Evolutionary conservation across 352 stramenopile species (phyloP), one percentile per base, ranked within the genome.

Genomic region (Phytopythium montanum): DNA sequence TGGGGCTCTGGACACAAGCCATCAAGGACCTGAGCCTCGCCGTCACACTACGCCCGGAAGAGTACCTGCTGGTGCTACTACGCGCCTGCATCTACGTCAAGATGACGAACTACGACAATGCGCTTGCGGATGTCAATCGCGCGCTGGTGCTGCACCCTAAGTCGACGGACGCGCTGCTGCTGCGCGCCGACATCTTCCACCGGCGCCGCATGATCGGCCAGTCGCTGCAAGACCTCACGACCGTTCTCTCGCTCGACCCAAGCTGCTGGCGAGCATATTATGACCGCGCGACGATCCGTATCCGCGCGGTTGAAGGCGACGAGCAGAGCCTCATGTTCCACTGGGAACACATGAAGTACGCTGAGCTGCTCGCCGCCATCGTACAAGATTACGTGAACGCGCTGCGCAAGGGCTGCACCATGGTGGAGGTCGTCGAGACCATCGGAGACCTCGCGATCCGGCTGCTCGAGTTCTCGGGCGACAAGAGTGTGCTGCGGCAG

Each of bases 181-280:
- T 93, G 1, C 81, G 83, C 4, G 80, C 83, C 0, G 78, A 88
- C 39, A 81, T 93, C 23, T 87, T 79, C 33, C 70, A 87, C 42
- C 75, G 77, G 3, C 62, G 77, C 39, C 65, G 69, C 34, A 65
- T 68, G 3, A 75, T 85, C 6, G 72, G 60, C 3, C 67, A 75
- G 8, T 80, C 83, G 19, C 56, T 93, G 1, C 76, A 91, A 21
- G 83, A 93, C 38, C 60, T 91, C 19, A 85, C 83, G 16, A 77
- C 77, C 1, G 81, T 79, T 10, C 49, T 91, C 12, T 58, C 70
- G 0, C 66, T 81, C 14, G 83, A 93, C 41, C 71, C 77, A n/a
- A 68, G 68, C 34, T 89, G 82, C 64, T 93, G 83, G 83, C 78
- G 79, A 18, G 83, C 83, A n/a, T 88, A 88, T 55, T 93, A 91